Percentiles rank a stretch among this genome's conserved stretches.
phyloP scores from a whole-genome alignment of 768 basidiomycete genomes.

The Kwoniella newhampshirensis region DNA sequence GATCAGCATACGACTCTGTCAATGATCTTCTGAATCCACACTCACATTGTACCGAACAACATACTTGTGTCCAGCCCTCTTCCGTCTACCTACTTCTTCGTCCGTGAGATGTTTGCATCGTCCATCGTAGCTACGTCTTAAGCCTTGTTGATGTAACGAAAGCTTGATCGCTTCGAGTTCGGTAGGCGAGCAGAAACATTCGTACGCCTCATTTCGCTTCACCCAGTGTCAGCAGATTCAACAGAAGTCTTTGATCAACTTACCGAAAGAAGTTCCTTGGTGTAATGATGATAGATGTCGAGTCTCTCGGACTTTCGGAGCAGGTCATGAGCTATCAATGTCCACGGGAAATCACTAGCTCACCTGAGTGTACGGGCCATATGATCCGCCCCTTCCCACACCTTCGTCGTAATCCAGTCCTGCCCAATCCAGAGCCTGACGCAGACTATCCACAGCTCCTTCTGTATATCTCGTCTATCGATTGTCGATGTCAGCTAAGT shows the following conservation, averaged over 20 bases:
- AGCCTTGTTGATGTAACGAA: constrained; percentile 71
- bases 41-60: constrained; percentile 83
- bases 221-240: neutral
- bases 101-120: constrained; percentile 79
- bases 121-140: constrained; percentile 78
- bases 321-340: no score
- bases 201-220: constrained; percentile 84
- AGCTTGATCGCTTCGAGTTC: constrained; percentile 68
- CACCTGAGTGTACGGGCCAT: constrained; percentile 86
- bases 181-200: constrained; percentile 86
- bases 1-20: neutral
- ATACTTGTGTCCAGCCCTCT: constrained; percentile 72
- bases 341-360: no score
- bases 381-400: constrained; percentile 74
- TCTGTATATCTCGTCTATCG: constrained; percentile 51
- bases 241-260: constrained; percentile 20
- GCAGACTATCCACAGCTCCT: constrained; percentile 78
- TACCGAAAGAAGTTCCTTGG: constrained; percentile 74
- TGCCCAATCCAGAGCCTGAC: constrained; percentile 79
- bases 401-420: constrained; percentile 89
- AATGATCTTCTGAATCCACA: neutral
- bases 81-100: constrained; percentile 75
- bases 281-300: constrained; percentile 75
- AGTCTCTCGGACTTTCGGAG: constrained; percentile 92
- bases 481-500: no score